Evolutionary conservation across 805 yeast species (phyloP).

Genomic region (Teunomyces atbi): DNA sequence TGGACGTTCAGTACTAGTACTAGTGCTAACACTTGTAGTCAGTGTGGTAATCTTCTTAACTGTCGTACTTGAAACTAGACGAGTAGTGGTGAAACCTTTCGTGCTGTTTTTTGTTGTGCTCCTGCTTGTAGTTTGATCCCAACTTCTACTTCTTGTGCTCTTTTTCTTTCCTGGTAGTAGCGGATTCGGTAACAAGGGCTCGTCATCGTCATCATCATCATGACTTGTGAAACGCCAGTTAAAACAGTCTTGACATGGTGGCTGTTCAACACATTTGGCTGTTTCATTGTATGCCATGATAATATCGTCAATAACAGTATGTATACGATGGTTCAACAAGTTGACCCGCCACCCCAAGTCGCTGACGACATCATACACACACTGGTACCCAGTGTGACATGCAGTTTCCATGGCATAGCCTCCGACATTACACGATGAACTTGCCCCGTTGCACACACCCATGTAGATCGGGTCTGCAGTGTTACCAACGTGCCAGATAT

Average conservation of each 20-base stretch:
- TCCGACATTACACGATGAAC: constrained; percentile 82
- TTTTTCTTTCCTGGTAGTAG: constrained; percentile 21
- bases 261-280: constrained; percentile 69
- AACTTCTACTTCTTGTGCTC: background rate
- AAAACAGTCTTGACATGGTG: constrained; percentile 87
- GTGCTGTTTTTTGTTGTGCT: background rate
- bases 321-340: constrained; percentile 84
- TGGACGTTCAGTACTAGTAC: constrained; percentile 23
- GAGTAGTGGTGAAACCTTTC: background rate
- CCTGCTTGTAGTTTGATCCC: background rate
- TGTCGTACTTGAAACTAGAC: background rate
- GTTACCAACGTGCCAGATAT: constrained; percentile 93
- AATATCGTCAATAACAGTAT: constrained; percentile 83
- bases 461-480: constrained; percentile 95
- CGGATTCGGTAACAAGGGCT: constrained; percentile 39
- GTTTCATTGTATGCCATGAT: constrained; percentile 70
- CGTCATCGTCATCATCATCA: constrained; percentile 39
- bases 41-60: background rate
- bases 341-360: constrained; percentile 92
- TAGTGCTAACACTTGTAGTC: background rate
- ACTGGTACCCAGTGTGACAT: constrained; percentile 87
- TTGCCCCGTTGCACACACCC: constrained; percentile 96
- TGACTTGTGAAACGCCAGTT: constrained; percentile 77
- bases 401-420: constrained; percentile 97
- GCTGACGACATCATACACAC: constrained; percentile 84